These are phyloP conservation scores for Hanseniaspora osmophila DNA, from an alignment of 805 yeast genomes.

Conservation along the genomic window DNA sequence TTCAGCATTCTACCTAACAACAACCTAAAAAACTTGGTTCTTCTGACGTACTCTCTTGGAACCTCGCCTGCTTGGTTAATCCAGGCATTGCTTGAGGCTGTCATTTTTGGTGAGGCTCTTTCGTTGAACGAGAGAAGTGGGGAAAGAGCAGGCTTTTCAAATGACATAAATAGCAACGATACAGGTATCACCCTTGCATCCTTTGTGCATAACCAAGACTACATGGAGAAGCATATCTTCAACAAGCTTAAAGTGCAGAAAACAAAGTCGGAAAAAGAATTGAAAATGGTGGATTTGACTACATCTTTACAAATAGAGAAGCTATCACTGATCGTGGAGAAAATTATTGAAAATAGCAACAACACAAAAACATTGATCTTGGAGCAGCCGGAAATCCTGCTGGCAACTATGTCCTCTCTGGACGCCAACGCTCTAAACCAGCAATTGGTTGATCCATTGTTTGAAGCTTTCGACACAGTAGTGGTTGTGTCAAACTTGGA, in stretches of 20 bases:
- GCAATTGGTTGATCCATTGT: conserved; percentile 16
- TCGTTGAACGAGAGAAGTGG: conserved; percentile 19
- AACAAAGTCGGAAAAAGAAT: not conserved
- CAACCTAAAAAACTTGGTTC: conserved; percentile 13
- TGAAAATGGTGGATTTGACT: conserved; percentile 15
- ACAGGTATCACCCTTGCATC: conserved; percentile 19
- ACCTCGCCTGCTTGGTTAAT: conserved; percentile 55
- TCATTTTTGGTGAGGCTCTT: conserved; percentile 31
- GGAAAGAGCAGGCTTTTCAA: not conserved
- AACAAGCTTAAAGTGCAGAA: not conserved
- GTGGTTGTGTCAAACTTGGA: conserved; percentile 15
- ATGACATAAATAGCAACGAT: not conserved
- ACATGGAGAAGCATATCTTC: conserved; percentile 6
- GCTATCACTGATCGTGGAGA: not conserved
- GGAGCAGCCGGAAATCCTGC: conserved; percentile 21
- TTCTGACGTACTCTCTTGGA: conserved; percentile 32
- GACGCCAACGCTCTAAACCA: conserved; percentile 16
- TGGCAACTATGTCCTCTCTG: conserved; percentile 15
- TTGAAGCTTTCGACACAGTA: conserved; percentile 14
- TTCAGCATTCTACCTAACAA: conserved; percentile 27
- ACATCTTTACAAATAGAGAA: conserved; percentile 18
- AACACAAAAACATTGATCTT: conserved; percentile 11
- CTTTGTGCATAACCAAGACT: conserved; percentile 14
- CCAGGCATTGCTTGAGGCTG: conserved; percentile 39
- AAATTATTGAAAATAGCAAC: conserved; percentile 2